Percentiles rank a stretch among this genome's conserved stretches.
phyloP scores from a whole-genome alignment of 805 yeast species.

The Lipomyces oligophaga region DNA sequence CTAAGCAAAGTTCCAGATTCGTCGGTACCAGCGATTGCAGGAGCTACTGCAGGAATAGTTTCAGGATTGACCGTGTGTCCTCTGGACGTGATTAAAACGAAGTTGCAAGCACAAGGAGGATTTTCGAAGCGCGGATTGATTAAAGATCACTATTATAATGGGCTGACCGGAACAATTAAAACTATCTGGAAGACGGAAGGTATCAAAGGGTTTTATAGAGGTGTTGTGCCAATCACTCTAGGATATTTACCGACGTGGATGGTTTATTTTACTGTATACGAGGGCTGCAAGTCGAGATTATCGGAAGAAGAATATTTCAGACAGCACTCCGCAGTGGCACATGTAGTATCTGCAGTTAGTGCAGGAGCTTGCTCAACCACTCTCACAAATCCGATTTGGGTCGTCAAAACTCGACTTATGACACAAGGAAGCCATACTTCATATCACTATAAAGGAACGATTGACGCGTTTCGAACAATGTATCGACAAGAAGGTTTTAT shows the following conservation, averaged over 20 bases:
- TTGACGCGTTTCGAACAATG: conserved; percentile 81
- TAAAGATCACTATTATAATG: conserved; percentile 20
- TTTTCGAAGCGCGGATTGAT: conserved; percentile 30
- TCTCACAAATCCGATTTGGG: conserved; percentile 95
- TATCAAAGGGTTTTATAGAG: conserved; percentile 76
- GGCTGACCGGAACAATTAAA: conserved; percentile 50
- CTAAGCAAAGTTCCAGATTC: conserved; percentile 43
- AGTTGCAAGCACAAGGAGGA: conserved; percentile 87
- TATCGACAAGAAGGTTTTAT: conserved; percentile 69
- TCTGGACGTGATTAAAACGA: conserved; percentile 88
- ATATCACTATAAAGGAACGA: conserved; percentile 64
- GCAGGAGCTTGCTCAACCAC: conserved; percentile 88
- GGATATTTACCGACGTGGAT: conserved; percentile 99
- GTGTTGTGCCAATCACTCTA: conserved; percentile 83
- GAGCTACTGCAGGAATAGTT: conserved; percentile 89
- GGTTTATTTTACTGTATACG: conserved; percentile 88
- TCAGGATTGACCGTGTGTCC: conserved; percentile 93
- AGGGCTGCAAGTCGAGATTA: conserved; percentile 60
- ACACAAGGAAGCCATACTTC: conserved; percentile 35
- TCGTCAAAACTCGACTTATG: conserved; percentile 92
- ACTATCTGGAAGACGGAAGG: conserved; percentile 78
- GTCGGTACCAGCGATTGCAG: conserved; percentile 62
- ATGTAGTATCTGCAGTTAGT: conserved; percentile 62
- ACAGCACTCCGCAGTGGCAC: conserved; percentile 37
- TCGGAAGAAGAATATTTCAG: conserved; percentile 28